phyloP scores from a whole-genome alignment of 768 basidiomycete species.

The Paxillus involutus region DNA sequence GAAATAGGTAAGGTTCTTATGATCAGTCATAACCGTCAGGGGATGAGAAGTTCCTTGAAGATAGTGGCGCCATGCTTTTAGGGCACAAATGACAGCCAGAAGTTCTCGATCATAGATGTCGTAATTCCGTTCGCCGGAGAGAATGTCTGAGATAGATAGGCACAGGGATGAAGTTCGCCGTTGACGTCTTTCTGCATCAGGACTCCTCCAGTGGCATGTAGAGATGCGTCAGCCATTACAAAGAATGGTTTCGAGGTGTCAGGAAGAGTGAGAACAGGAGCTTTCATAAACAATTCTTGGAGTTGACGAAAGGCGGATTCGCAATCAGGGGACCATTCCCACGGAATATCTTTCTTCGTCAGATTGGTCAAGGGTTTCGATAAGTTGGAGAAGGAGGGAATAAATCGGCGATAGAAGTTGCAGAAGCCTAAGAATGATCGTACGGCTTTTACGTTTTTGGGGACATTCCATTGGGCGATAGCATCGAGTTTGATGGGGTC shows the following conservation, averaged over 20 bases:
- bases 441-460: constrained; percentile 26
- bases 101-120: constrained; percentile 39
- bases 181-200: not conserved
- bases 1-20: constrained; percentile 17
- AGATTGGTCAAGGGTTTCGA: constrained; percentile 16
- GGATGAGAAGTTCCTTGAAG: constrained; percentile 30
- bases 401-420: no score
- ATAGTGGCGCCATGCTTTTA: constrained; percentile 25
- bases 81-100: not conserved
- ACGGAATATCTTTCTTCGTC: not conserved
- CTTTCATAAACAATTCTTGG: not conserved
- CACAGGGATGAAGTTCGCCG: not conserved
- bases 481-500: constrained; percentile 36
- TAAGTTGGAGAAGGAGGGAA: constrained; percentile 29
- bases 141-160: not conserved
- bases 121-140: constrained; percentile 44
- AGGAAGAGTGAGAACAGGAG: not conserved
- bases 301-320: not conserved
- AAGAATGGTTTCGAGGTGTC: constrained; percentile 9
- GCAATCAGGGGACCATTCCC: not conserved
- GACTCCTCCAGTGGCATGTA: not conserved
- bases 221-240: not conserved
- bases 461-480: constrained; percentile 30
- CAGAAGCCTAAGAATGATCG: constrained; percentile 8
- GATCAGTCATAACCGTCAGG: constrained; percentile 33